Evolutionary conservation across 225 moss, liverwort and hornwort genomes (phyloP), one percentile per base, ranked within the genome.

Genomic region (Antitrichia curtipendula): DNA sequence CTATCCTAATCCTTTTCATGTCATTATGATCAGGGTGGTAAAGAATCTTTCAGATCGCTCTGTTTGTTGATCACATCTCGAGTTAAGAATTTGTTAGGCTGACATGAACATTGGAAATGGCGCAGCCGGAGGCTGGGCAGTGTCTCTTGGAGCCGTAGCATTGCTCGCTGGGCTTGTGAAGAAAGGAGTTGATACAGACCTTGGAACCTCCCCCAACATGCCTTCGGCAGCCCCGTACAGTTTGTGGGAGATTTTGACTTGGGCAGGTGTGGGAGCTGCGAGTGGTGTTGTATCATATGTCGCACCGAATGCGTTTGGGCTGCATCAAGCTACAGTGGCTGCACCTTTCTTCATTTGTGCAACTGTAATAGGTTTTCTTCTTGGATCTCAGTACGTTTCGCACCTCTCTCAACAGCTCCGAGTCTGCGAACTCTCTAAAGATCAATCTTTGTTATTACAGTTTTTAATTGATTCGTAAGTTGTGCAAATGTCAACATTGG

Each of bases 221-320:
- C 83, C 91, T 54, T 78, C 92, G 6, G 88, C 88, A 32, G 66
- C 89, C 62, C 89, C 93, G 16, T 93, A 87, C 57, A 91, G 81
- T 47, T 25, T 87, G 61, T 86, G 92, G 93, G 92, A 94, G 88
- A 82, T 94, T 86, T 75, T 92, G 78, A 91, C 94, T 50, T 94
- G 94, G 94, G 94, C 91, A 83, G 94, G 92, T 81, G 91, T 90
- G 62, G 94, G 93, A 86, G 91, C 89, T 64, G 92, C 85, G 70
- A 89, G 87, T 87, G 93, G 91, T 36, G 77, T 93, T 45, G 77
- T 93, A 13, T 87, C 90, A 64, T 87, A 94, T 78, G 41, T 92
- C 45, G 89, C 93, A 62, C 94, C 93, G 36, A 93, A 93, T 84
- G 93, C 92, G 66, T 93, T 94, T 83, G 93, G 94, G 45, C 62